Evolutionary conservation across 2,329 filamentous ascomycete genomes (phyloP).

Genomic region (Endothia cerciana): DNA sequence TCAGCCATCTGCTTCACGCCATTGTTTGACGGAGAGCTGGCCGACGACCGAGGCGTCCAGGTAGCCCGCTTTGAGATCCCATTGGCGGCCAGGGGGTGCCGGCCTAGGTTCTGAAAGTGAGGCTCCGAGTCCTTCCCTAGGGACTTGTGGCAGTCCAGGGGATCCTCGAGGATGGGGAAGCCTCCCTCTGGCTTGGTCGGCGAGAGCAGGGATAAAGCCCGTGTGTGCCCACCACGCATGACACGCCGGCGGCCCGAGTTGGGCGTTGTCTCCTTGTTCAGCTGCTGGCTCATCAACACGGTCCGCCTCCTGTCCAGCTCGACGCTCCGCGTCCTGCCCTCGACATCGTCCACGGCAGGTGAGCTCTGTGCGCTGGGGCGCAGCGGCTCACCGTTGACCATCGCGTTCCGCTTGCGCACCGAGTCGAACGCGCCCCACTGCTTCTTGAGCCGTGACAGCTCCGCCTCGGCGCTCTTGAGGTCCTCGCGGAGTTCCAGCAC

Average conservation of each 20-base stretch:
- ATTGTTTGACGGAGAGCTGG: slow-evolving; percentile 39
- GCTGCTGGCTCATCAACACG: slow-evolving; percentile 57
- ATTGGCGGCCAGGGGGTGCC: slow-evolving; percentile 37
- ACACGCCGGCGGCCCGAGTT: slow-evolving; percentile 60
- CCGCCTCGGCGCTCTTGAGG: slow-evolving; percentile 77
- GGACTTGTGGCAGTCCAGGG: slow-evolving; percentile 47
- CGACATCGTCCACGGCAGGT: slow-evolving; percentile 32
- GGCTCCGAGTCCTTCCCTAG: slow-evolving; percentile 38
- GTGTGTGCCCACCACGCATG: slow-evolving; percentile 68
- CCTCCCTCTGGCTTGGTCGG: slow-evolving; percentile 54
- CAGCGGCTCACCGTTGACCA: slow-evolving; percentile 65
- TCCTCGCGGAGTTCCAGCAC: slow-evolving; percentile 93
- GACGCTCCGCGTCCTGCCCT: slow-evolving; percentile 48
- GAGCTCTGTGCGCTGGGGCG: slow-evolving; percentile 44
- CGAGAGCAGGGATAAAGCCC: slow-evolving; percentile 81
- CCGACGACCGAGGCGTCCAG: slow-evolving; percentile 58
- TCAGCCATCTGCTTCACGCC: slow-evolving; percentile 79
- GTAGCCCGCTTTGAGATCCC: slow-evolving; percentile 58
- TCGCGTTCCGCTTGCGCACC: slow-evolving; percentile 73
- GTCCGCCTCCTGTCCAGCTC: slow-evolving; percentile 78
- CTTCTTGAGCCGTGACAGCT: slow-evolving; percentile 77
- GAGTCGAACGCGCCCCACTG: slow-evolving; percentile 82
- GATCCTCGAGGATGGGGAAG: slow-evolving; percentile 49
- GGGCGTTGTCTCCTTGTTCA: slow-evolving; percentile 42
- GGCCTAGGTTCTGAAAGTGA: slow-evolving; percentile 37